Evolutionary conservation across 441 rosid genomes (phyloP), one percentile per base, ranked within the genome.

Genomic region (Adansonia grandidieri): DNA sequence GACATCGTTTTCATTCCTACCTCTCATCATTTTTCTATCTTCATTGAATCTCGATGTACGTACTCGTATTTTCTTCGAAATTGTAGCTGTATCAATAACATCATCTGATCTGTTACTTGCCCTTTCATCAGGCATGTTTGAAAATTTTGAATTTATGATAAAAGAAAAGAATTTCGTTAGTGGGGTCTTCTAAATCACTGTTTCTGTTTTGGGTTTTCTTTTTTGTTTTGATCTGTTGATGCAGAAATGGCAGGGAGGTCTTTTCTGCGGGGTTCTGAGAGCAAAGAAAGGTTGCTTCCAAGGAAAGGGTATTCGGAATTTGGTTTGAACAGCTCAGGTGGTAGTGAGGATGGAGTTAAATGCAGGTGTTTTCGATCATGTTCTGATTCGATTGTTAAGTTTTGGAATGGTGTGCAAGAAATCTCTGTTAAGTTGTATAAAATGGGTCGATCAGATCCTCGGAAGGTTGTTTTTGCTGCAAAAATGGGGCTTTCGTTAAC

Each of bases 401-500:
- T 84, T 2, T 85, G 90, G 88, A 82, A 70, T 10, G 75, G 76
- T 15, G 2, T 89, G 13, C 83, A 80, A 6, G 81, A 83, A 19
- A 10, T 47, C 62, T 28, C 54, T 0, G 65, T 66, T 6, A 85
- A 83, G 42, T 79, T 95, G 63, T 91, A 88, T 72, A 86, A 91
- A 61, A 95, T 95, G 98, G 98, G 98, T 1, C 90, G 85, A 4
- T 77, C 87, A 2, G 98, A 95, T 86, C 96, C 91, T 17, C 82
- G 99, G 50, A 95, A 95, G 79, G 70, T 85, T 2, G 5, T 87
- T 22, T 95, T 95, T 66, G 89, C 95, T 5, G 58, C 80, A 2
- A 93, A 95, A 84, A 91, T 95, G 98, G 99, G 97, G 1, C 48
- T 91, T 73, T 77, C 97, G n/a, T 84, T 95, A 10, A 87, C 94